Conservation (phyloP, 2,329 filamentous ascomycete genomes). For the Orbilia oligospora region DNA sequence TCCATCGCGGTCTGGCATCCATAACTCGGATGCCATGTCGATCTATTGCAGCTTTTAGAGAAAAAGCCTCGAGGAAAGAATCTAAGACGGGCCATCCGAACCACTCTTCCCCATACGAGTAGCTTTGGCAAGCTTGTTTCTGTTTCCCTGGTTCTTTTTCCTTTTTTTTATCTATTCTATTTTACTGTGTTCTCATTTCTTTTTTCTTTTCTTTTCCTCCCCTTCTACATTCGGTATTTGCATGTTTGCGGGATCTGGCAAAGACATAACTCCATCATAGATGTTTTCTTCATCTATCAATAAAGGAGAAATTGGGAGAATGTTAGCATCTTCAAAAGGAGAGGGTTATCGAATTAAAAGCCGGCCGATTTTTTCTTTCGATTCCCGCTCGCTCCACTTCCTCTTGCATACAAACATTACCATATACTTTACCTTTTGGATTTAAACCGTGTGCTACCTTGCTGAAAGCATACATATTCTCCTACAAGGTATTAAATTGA, state of each 20-base stretch:
- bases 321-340: conserved; percentile 35
- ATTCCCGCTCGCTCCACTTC: conserved; percentile 18
- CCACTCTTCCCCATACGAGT: conserved; percentile 43
- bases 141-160: conserved; percentile 22
- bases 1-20: conserved; percentile 50
- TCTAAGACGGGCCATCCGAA: conserved; percentile 60
- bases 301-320: conserved; percentile 51
- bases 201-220: conserved; percentile 2
- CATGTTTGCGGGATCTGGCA: conserved; percentile 42
- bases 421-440: conserved; percentile 33
- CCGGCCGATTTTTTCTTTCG: conserved; percentile 36
- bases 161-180: conserved; percentile 25
- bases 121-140: conserved; percentile 36
- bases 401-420: conserved; percentile 16
- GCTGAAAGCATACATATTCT: conserved; percentile 53
- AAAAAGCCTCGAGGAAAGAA: conserved; percentile 59
- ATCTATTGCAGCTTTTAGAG: conserved; percentile 56
- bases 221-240: conserved; percentile 36
- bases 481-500: conserved; percentile 60
- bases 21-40: conserved; percentile 58
- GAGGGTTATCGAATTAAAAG: conserved; percentile 48
- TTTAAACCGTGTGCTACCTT: conserved; percentile 47
- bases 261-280: conserved; percentile 40
- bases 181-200: conserved; percentile 3
- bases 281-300: conserved; percentile 52